phyloP scores from a whole-genome alignment of 176 grass and related monocot genomes.

The Bolboschoenus planiculmis region DNA sequence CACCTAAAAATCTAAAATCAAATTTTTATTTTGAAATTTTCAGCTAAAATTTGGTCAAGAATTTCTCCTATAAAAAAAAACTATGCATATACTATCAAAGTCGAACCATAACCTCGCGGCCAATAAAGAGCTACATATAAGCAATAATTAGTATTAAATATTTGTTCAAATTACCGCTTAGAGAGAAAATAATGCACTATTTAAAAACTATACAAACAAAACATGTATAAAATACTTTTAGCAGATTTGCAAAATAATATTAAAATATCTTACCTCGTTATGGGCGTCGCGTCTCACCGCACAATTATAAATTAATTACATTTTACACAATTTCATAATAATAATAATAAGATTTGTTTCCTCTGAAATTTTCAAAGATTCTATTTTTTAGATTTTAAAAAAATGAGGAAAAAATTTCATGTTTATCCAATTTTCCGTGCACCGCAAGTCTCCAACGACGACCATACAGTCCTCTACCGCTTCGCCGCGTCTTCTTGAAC shows the following conservation, averaged over 20 bases:
- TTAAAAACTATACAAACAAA: not conserved
- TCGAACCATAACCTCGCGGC: not conserved
- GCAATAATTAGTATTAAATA: not conserved
- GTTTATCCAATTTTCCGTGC: slow-evolving; percentile 18
- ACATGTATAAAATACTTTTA: not conserved
- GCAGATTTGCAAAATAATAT: not conserved
- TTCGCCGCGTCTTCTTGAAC: not conserved
- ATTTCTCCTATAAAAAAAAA: too few species aligned
- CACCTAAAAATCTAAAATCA: too few species aligned
- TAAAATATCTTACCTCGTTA: not conserved
- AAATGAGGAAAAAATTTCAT: not conserved
- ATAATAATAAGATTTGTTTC: not conserved
- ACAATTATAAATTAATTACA: not conserved
- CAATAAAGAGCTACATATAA: not conserved
- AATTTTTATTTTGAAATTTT: not conserved
- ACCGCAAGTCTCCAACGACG: not conserved
- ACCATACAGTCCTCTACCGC: not conserved
- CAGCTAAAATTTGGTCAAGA: not conserved
- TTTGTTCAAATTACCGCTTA: not conserved
- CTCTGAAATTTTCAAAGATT: slow-evolving; percentile 3
- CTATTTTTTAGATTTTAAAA: not conserved
- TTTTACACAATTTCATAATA: not conserved
- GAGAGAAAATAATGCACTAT: not conserved
- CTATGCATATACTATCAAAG: too few species aligned
- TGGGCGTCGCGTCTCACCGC: slow-evolving; percentile 11